phyloP scores from a whole-genome alignment of 805 yeast species.

The Candida sithepensis region DNA sequence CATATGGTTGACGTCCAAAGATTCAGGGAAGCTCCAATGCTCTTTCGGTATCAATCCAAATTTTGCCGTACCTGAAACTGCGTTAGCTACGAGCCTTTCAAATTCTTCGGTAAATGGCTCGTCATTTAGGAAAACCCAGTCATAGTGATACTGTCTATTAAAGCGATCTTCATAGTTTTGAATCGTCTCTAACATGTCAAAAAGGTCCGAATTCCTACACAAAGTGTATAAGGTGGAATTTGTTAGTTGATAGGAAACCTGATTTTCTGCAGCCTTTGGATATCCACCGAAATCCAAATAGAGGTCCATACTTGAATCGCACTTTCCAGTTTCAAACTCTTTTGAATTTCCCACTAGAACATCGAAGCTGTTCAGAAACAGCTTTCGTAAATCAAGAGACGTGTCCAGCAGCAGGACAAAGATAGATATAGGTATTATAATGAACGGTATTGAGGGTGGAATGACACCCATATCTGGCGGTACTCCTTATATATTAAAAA shows the following conservation, averaged over 20 bases:
- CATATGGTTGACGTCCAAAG: constrained; percentile 20
- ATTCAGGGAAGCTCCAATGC: constrained; percentile 68
- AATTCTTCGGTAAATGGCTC: constrained; percentile 57
- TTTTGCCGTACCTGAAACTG: constrained; percentile 58
- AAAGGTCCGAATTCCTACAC: constrained; percentile 65
- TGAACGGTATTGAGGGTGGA: not conserved
- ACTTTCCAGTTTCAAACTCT: not conserved
- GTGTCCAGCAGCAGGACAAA: not conserved
- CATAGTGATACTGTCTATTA: constrained; percentile 54
- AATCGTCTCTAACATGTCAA: constrained; percentile 53
- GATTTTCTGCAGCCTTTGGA: not conserved
- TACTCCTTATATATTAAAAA: too few relatives aligned
- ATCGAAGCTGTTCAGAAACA: not conserved
- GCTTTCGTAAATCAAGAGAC: not conserved
- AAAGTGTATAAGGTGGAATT: constrained; percentile 69
- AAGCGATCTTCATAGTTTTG: constrained; percentile 64
- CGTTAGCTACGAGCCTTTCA: constrained; percentile 39
- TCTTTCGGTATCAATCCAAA: constrained; percentile 59
- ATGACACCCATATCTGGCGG: not conserved
- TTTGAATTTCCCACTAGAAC: not conserved
- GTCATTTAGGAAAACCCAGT: constrained; percentile 74
- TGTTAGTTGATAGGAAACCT: constrained; percentile 20
- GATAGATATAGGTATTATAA: not conserved
- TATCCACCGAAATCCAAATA: not conserved
- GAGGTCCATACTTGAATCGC: not conserved